phyloP scores from a whole-genome alignment of 2,329 filamentous ascomycete genomes.

The Trichoderma sp. region DNA sequence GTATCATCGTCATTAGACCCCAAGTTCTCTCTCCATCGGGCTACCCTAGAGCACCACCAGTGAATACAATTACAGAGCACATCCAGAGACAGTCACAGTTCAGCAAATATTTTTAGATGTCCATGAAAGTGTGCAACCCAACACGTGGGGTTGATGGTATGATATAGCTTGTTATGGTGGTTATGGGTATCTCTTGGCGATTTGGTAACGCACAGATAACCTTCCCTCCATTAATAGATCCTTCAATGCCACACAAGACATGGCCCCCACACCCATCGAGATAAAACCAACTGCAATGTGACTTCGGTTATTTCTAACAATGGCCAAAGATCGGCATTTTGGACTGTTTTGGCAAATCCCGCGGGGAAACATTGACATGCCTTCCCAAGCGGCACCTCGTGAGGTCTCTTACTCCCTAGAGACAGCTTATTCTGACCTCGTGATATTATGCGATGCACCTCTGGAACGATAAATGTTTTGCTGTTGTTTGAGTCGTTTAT shows the following conservation, averaged over 20 bases:
- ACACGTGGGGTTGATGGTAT: background rate
- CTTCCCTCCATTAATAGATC: background rate
- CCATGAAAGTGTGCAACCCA: background rate
- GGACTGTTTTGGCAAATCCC: background rate
- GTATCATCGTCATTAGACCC: background rate
- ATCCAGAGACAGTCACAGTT: background rate
- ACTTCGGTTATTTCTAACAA: background rate
- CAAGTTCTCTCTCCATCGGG: background rate
- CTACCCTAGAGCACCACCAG: background rate
- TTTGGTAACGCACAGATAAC: background rate
- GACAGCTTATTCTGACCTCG: background rate
- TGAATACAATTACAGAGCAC: background rate
- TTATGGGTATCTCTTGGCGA: background rate
- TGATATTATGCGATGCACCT: background rate
- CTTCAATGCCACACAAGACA: background rate
- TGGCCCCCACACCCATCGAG: background rate
- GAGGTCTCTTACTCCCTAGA: background rate
- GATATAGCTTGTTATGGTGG: background rate
- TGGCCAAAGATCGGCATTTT: background rate
- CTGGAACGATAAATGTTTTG: background rate
- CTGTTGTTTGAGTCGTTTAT: background rate
- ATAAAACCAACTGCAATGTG: background rate
- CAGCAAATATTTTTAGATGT: background rate
- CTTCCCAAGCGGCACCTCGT: background rate
- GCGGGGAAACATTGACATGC: background rate